Percentiles rank a stretch among this genome's conserved stretches.
phyloP scores from a whole-genome alignment of 2,329 filamentous ascomycete species.

The Hypoxylon sp. region DNA sequence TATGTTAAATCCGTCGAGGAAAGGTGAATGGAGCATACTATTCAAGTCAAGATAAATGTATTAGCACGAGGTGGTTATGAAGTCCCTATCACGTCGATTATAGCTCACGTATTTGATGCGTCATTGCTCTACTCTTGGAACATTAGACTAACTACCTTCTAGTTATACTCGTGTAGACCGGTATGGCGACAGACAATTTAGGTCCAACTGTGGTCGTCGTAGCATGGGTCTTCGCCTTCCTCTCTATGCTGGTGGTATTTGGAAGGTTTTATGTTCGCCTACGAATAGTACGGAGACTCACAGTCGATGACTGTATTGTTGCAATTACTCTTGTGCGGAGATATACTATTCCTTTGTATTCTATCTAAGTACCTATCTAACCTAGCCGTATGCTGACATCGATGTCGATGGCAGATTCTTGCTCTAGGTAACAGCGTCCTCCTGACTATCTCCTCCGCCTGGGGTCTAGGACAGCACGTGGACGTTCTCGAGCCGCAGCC shows the following conservation, averaged over 20 bases:
- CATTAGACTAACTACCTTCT: neutral
- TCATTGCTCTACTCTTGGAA: neutral
- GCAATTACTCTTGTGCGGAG: conserved; percentile 24
- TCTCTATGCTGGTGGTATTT: conserved; percentile 16
- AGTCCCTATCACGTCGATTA: neutral
- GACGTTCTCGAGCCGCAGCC: neutral
- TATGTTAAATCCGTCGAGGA: neutral
- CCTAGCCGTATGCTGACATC: neutral
- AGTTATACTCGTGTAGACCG: neutral
- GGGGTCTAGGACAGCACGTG: conserved; percentile 38
- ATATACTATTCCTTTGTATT: neutral
- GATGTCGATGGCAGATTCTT: conserved; percentile 16
- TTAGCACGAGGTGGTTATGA: neutral
- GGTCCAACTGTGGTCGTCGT: conserved; percentile 23
- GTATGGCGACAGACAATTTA: conserved; percentile 30
- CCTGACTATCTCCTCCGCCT: conserved; percentile 29
- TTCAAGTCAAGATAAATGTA: neutral
- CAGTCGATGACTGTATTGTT: conserved; percentile 28
- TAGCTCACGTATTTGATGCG: neutral
- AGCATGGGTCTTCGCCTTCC: conserved; percentile 16
- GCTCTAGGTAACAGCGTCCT: conserved; percentile 29
- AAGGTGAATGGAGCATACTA: neutral
- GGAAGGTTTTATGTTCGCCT: conserved; percentile 26
- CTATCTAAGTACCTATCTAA: neutral
- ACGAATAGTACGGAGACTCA: conserved; percentile 16